These are phyloP conservation scores for Hemerocallis citrina DNA, from an alignment of 106 monocot species.

Conservation along the genomic window DNA sequence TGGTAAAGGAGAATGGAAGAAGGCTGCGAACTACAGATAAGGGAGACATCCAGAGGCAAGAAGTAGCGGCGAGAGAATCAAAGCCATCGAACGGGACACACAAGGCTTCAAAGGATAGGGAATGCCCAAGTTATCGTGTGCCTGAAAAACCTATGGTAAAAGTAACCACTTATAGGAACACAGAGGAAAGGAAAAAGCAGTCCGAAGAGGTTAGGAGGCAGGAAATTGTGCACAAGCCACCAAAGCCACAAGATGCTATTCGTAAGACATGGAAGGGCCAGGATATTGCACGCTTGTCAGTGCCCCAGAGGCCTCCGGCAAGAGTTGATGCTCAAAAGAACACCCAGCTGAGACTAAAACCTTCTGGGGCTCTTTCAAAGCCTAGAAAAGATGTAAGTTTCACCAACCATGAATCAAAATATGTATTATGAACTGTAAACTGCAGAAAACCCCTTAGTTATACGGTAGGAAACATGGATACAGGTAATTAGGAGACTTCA, in stretches of 20 bases:
- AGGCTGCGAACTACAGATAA: not conserved
- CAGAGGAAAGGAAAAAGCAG: not conserved
- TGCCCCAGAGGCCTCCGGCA: not conserved
- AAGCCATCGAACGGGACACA: not conserved
- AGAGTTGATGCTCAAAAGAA: not conserved
- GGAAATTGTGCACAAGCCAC: not conserved
- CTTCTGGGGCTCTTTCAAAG: not conserved
- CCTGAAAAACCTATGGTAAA: slow-evolving; percentile 24
- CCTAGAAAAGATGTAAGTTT: not conserved
- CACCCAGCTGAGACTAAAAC: slow-evolving; percentile 3
- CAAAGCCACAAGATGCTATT: not conserved
- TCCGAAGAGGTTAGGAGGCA: not conserved
- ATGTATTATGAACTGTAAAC: no score
- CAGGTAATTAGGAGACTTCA: no score
- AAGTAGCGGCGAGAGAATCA: not conserved
- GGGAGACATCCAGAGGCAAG: not conserved
- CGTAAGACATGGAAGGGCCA: not conserved
- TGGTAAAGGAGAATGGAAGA: slow-evolving; percentile 15
- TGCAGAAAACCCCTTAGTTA: no score
- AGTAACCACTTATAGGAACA: slow-evolving; percentile 5
- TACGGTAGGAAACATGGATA: not conserved
- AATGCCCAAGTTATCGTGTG: not conserved
- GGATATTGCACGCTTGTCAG: not conserved
- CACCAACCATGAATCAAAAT: not conserved
- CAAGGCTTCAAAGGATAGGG: not conserved